Conservation (phyloP, 1,284 basidiomycete genomes). For the Rhodotorula sp. region DNA sequence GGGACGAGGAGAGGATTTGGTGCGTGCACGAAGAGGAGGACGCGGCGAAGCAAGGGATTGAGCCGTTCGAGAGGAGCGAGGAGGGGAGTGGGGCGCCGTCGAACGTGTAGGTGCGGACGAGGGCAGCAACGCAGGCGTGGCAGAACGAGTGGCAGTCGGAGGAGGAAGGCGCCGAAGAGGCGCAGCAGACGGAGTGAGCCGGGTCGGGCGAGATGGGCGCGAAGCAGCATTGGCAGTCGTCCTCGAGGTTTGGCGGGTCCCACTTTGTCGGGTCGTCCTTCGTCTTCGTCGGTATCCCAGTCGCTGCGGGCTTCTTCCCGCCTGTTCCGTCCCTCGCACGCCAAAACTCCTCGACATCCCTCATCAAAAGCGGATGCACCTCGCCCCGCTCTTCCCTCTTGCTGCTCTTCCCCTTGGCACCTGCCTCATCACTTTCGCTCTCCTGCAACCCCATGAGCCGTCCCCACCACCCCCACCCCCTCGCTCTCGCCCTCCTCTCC, state of each 20-base stretch:
- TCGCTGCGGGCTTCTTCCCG: background rate
- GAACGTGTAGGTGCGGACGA: conserved; percentile 6
- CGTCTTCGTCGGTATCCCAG: background rate
- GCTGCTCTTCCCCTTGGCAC: background rate
- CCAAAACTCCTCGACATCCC: conserved; percentile 7
- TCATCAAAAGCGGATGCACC: background rate
- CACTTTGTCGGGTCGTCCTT: no score
- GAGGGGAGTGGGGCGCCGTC: conserved; percentile 1
- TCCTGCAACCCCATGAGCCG: background rate
- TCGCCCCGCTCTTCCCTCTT: background rate
- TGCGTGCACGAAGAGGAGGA: background rate
- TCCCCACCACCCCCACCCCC: background rate
- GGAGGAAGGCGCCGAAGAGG: no score
- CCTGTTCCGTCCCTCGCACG: background rate
- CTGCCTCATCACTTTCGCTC: background rate
- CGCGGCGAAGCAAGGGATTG: conserved; percentile 12
- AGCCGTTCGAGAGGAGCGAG: background rate
- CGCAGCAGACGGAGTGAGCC: background rate
- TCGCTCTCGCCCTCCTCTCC: background rate
- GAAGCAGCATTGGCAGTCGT: conserved; percentile 27
- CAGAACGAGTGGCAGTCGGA: conserved; percentile 16
- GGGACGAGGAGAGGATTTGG: no score
- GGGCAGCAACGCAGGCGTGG: conserved; percentile 8
- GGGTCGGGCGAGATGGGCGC: background rate
- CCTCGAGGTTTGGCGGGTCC: background rate